Base-by-base conservation (phyloP, 139 green algal species). In the Micractinium conductrix region DNA sequence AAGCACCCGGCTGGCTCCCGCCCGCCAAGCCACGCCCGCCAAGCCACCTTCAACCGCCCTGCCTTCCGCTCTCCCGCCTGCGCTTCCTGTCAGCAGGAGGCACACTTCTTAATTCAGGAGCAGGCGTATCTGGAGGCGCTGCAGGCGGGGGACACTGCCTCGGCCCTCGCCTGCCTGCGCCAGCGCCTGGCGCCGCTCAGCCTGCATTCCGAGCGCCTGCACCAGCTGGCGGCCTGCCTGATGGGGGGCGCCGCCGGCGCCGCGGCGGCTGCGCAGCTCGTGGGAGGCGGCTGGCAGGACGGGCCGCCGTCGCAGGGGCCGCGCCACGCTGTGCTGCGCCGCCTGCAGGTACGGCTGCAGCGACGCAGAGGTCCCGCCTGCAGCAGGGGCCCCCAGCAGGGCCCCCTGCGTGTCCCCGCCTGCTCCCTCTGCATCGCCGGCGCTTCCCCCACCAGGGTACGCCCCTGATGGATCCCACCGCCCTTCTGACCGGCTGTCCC, bases 71-170 rank as follows among this genome's bases (percentile, higher is more conserved):
- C n/a, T n/a, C n/a, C n/a, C n/a, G n/a, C n/a, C n/a, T n/a, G n/a
- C n/a, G n/a, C 53, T 58, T 58, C 14, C 14, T 22, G 14, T 58
- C 53, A 30, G 53, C 62, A 74, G 78, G 78, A 74, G 28, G 78
- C 84, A 38, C 84, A 84, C 33, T 93, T 93, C 72, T 43, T 93
- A 16, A 87, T 95, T 28, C 85, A 93, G 73, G 87, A 93, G 88
- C 92, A 95, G 72, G 92, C 93, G 74, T 95, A 93, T 71, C 37
- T 93, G 26, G 91, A 95, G 81, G 84, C 85, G 1, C 80, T 95
- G 78, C 85, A 91, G 78, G 60, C 50, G 19, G 71, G 79, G 0
- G 88, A 95, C 74, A 70, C 76, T 14, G 17, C 38, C 0, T 48
- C 45, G 4, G 90, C 87, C 3, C 85, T 92, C 33, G 37, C 38